These are phyloP conservation scores for Claviceps maximensis DNA, from an alignment of 2,329 filamentous ascomycete genomes.

Conservation along the genomic window DNA sequence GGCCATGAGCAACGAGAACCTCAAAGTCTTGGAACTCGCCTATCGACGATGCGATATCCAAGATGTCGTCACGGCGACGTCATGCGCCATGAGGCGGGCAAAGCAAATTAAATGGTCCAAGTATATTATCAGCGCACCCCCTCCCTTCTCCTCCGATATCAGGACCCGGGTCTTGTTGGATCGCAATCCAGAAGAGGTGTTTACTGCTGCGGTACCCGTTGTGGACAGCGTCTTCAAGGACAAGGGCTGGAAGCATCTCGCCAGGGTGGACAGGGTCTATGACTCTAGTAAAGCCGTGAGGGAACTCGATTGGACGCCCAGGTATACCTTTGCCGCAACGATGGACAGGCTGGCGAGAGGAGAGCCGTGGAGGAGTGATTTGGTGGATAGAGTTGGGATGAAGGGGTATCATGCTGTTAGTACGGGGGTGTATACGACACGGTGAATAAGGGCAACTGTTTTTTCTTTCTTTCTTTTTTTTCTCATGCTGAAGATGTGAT, in stretches of 20 bases:
- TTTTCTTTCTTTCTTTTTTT: neutral
- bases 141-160: constrained; percentile 22
- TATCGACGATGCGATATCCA: constrained; percentile 30
- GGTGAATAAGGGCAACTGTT: constrained; percentile 9
- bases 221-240: constrained; percentile 18
- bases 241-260: constrained; percentile 24
- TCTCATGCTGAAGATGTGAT: no score
- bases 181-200: constrained; percentile 17
- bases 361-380: constrained; percentile 25
- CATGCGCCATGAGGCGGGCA: constrained; percentile 24
- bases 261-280: constrained; percentile 30
- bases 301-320: constrained; percentile 29
- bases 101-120: constrained; percentile 21
- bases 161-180: constrained; percentile 22
- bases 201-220: constrained; percentile 15
- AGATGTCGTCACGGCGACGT: constrained; percentile 29
- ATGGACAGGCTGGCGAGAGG: constrained; percentile 22
- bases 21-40: constrained; percentile 34
- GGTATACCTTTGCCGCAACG: constrained; percentile 25
- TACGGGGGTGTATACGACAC: constrained; percentile 29
- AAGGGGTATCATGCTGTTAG: constrained; percentile 30
- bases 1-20: constrained; percentile 26
- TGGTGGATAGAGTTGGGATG: constrained; percentile 26
- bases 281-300: constrained; percentile 27
- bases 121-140: constrained; percentile 31